Conservation (phyloP, 768 basidiomycete species). For the Fomitopsis serialis region DNA sequence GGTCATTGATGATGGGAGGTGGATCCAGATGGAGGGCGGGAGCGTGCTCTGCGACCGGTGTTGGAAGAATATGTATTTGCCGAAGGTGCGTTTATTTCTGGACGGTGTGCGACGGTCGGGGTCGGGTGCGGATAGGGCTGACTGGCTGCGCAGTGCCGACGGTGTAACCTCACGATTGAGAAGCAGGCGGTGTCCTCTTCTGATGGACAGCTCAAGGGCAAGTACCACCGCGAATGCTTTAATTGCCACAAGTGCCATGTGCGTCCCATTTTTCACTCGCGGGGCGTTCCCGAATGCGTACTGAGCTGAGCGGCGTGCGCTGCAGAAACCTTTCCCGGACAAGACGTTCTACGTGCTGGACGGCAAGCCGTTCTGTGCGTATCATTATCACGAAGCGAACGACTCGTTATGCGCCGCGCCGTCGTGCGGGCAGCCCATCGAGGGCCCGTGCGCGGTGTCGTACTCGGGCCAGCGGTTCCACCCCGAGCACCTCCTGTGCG, state of each 20-base stretch:
- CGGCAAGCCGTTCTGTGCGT: slow-evolving; percentile 85
- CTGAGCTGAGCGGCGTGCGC: neutral
- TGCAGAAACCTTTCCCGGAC: slow-evolving; percentile 84
- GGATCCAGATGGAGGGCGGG: slow-evolving; percentile 75
- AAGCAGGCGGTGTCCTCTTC: slow-evolving; percentile 86
- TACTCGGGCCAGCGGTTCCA: slow-evolving; percentile 80
- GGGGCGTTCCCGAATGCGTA: neutral
- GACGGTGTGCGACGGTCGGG: slow-evolving; percentile 2
- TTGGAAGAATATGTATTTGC: slow-evolving; percentile 96
- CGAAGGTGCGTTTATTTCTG: slow-evolving; percentile 53
- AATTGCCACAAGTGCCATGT: slow-evolving; percentile 82
- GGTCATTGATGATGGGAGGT: slow-evolving; percentile 73
- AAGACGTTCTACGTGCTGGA: slow-evolving; percentile 89
- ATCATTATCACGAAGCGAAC: slow-evolving; percentile 92
- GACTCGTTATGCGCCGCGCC: slow-evolving; percentile 79
- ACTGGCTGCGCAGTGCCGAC: slow-evolving; percentile 59
- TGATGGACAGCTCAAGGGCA: slow-evolving; percentile 93
- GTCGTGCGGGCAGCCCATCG: slow-evolving; percentile 82
- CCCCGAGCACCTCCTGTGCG: slow-evolving; percentile 84
- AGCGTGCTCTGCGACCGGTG: slow-evolving; percentile 81
- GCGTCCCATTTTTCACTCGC: slow-evolving; percentile 18
- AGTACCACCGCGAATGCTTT: slow-evolving; percentile 91
- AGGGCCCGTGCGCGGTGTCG: slow-evolving; percentile 88
- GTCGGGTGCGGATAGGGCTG: neutral
- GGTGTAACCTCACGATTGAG: slow-evolving; percentile 85